These are phyloP conservation scores for Diatrype stigma DNA, from an alignment of 2,329 filamentous ascomycete species.

Conservation along the genomic window DNA sequence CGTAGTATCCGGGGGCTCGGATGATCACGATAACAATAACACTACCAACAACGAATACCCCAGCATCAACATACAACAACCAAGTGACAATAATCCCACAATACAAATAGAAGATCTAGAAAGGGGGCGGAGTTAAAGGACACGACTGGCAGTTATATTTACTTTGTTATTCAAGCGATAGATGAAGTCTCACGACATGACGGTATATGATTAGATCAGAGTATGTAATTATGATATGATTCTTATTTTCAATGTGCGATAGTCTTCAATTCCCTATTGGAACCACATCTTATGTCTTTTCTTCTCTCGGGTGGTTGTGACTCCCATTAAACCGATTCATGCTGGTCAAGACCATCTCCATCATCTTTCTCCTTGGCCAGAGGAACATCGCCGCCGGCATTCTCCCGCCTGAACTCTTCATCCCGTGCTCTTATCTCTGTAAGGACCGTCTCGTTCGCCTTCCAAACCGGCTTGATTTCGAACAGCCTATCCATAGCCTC, in stretches of 20 bases:
- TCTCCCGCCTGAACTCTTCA: not conserved
- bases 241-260: too few species aligned
- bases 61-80: not conserved
- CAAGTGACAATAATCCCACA: constrained; percentile 10
- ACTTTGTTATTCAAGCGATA: not conserved
- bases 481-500: constrained; percentile 64
- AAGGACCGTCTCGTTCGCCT: not conserved
- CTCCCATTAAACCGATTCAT: not conserved
- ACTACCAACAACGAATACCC: not conserved
- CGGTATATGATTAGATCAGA: too few species aligned
- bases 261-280: not conserved
- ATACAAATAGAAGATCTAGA: constrained; percentile 23
- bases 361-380: not conserved
- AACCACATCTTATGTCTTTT: too few species aligned
- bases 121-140: constrained; percentile 14
- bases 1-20: constrained; percentile 15
- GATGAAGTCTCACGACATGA: too few species aligned
- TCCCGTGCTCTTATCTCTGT: not conserved
- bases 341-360: not conserved
- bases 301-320: too few species aligned
- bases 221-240: too few species aligned
- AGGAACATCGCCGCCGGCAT: not conserved
- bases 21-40: not conserved
- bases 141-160: not conserved
- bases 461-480: constrained; percentile 34